Percentiles rank a stretch among this genome's conserved stretches.
Conservation (phyloP, 805 yeast species). For the Priceomyces melissophilus region DNA sequence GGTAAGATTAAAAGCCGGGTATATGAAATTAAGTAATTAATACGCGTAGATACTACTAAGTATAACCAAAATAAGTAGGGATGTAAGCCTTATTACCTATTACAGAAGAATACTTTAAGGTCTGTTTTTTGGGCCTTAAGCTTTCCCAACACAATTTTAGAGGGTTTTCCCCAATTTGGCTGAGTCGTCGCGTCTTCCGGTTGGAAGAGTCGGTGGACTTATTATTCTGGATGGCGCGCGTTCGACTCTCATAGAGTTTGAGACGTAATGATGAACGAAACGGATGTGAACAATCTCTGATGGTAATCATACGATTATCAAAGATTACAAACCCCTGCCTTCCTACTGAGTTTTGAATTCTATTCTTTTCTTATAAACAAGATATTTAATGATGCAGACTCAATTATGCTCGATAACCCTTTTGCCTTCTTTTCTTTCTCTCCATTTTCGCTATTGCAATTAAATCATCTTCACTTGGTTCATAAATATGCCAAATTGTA, state of each 20-base stretch:
- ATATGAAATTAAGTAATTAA: no score
- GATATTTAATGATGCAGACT: slow-evolving; percentile 1
- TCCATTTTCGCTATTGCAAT: slow-evolving; percentile 66
- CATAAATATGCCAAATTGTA: slow-evolving; percentile 87
- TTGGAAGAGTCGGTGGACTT: slow-evolving; percentile 3
- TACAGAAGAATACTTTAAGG: no score
- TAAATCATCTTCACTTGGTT: slow-evolving; percentile 83
- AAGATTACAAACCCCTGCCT: slow-evolving; percentile 48
- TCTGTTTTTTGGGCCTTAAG: no score
- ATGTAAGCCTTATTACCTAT: no score
- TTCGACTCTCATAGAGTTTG: slow-evolving; percentile 15
- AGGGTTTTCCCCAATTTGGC: slow-evolving; percentile 5
- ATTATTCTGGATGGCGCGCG: slow-evolving; percentile 4
- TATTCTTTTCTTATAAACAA: slow-evolving; percentile 2
- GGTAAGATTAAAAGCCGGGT: no score
- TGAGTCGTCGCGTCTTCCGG: slow-evolving; percentile 10
- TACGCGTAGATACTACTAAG: no score
- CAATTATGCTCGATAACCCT: slow-evolving; percentile 5
- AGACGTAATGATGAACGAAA: slow-evolving; percentile 39
- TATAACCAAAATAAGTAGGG: no score
- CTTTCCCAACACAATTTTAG: no score
- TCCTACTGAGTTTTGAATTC: slow-evolving; percentile 40
- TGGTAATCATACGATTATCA: slow-evolving; percentile 36
- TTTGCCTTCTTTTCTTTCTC: slow-evolving; percentile 54
- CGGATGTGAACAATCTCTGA: slow-evolving; percentile 53